Conservation (phyloP, 306 rosid species). For the Senna tora region DNA sequence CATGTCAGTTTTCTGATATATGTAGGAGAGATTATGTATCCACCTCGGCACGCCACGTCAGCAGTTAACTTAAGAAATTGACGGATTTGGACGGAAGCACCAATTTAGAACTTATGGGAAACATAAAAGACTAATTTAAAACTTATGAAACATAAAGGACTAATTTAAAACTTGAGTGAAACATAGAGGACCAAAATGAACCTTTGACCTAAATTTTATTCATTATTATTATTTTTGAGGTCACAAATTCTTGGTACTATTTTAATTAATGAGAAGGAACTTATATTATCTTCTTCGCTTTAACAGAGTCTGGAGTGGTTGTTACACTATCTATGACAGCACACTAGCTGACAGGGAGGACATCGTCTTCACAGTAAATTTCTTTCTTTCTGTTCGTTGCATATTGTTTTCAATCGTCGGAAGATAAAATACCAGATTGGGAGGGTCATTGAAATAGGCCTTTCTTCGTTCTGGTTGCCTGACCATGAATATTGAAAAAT, state of each 20-base stretch:
- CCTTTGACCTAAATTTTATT: too few species aligned
- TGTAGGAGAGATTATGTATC: too few species aligned
- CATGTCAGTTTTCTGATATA: too few species aligned
- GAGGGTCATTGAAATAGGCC: constrained; percentile 20
- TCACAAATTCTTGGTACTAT: neutral
- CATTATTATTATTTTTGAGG: neutral
- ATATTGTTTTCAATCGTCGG: constrained; percentile 31
- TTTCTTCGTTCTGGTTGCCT: constrained; percentile 36
- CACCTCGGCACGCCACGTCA: too few species aligned
- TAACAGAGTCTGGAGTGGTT: constrained; percentile 86
- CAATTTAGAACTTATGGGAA: too few species aligned
- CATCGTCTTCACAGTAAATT: constrained; percentile 28
- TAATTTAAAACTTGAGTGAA: too few species aligned
- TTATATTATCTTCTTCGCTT: constrained; percentile 37
- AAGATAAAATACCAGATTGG: constrained; percentile 33
- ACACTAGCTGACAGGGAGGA: constrained; percentile 34
- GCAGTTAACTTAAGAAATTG: too few species aligned
- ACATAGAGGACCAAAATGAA: too few species aligned
- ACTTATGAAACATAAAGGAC: too few species aligned
- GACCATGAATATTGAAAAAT: constrained; percentile 32
- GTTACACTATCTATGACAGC: constrained; percentile 61
- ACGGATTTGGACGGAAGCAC: too few species aligned
- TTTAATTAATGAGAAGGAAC: constrained; percentile 34
- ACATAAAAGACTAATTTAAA: too few species aligned
- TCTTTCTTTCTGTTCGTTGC: constrained; percentile 34